Base-by-base conservation (phyloP, 1,284 basidiomycete species). In the Naganishia liquefaciens region DNA sequence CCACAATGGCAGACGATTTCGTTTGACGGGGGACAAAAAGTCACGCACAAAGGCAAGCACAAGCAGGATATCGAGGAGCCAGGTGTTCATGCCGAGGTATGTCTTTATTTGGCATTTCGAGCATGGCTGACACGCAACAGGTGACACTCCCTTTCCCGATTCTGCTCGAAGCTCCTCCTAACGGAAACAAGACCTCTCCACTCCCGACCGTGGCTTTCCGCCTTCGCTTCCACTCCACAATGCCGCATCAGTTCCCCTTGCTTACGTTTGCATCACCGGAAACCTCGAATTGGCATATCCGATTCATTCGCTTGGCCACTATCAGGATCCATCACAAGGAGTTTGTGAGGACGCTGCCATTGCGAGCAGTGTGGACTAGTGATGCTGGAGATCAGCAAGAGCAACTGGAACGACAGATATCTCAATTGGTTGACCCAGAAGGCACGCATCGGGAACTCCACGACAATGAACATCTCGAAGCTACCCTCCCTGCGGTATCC, bases 181-280 rank as follows among this genome's bases (percentile, higher is more conserved):
- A 28, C 3, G 5, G 7, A 21, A 25, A 27, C 23, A 39, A 52
- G 13, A 33, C 39, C 30, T 37, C 42, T 19, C 21, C 27, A 23
- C 25, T 52, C 15, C 60, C 60, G 17, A 43, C 49, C 39, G 33
- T 62, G 19, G 40, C 60, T 6, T 62, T 52, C 50, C 60, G 60
- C 13, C 27, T 62, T 23, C 50, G 51, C 15, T 62, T 62, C 17
- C 50, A 52, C 40, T 62, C 60, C 5, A 30, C 60, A 2, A 25
- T 62, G 40, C 50, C 60, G 3, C 43, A 62, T 28, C 46, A 60
- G 46, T 60, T 40, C 30, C 60, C 60, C n/a, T n/a, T 62, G n/a
- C 42, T 52, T 19, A 62, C 60, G 13, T 62, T 62, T 23, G 60
- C 60, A 9, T 62, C 60, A 27, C 19, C 49, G 11, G 60, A 53